These are phyloP conservation scores for Peronospora belbahrii DNA, from an alignment of 352 stramenopile species.

Conservation along the genomic window DNA sequence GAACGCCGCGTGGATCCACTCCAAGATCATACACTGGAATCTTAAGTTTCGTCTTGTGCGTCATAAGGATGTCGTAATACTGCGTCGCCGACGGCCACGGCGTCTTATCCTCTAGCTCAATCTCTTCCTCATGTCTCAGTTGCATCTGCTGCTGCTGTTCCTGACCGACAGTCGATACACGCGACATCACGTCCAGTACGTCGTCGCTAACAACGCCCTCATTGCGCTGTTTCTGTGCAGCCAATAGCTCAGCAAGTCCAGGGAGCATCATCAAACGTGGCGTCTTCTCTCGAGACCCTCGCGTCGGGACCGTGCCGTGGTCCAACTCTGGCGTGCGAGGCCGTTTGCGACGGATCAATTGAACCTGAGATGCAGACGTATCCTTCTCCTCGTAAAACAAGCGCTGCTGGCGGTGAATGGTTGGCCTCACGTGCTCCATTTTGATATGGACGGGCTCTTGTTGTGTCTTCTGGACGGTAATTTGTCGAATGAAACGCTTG, in stretches of 20 bases:
- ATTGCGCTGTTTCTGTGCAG: slow-evolving; percentile 23
- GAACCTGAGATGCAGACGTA: slow-evolving; percentile 12
- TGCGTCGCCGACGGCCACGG: slow-evolving; percentile 66
- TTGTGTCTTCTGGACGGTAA: slow-evolving; percentile 13
- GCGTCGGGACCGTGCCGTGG: slow-evolving; percentile 2
- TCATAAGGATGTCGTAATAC: slow-evolving; percentile 49
- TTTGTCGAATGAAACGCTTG: slow-evolving; percentile 26
- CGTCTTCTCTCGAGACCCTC: slow-evolving; percentile 13
- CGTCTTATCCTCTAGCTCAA: slow-evolving; percentile 57
- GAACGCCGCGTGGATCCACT: slow-evolving; percentile 60
- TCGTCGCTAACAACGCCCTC: slow-evolving; percentile 10
- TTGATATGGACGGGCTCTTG: not conserved
- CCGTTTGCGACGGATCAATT: slow-evolving; percentile 40
- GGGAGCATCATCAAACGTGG: slow-evolving; percentile 29
- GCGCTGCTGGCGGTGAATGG: not conserved
- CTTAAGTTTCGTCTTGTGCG: slow-evolving; percentile 24
- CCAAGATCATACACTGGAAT: slow-evolving; percentile 68
- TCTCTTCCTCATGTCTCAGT: slow-evolving; percentile 21
- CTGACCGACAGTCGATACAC: slow-evolving; percentile 12
- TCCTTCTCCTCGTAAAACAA: slow-evolving; percentile 9
- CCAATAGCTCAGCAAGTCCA: slow-evolving; percentile 35
- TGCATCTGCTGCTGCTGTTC: slow-evolving; percentile 4
- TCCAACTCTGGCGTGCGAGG: slow-evolving; percentile 24
- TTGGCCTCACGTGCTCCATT: slow-evolving; percentile 16
- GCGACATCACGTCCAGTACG: slow-evolving; percentile 14